Conservation (phyloP, 192 early-diverging fungal species). For the Irineochytrium annulatum region DNA sequence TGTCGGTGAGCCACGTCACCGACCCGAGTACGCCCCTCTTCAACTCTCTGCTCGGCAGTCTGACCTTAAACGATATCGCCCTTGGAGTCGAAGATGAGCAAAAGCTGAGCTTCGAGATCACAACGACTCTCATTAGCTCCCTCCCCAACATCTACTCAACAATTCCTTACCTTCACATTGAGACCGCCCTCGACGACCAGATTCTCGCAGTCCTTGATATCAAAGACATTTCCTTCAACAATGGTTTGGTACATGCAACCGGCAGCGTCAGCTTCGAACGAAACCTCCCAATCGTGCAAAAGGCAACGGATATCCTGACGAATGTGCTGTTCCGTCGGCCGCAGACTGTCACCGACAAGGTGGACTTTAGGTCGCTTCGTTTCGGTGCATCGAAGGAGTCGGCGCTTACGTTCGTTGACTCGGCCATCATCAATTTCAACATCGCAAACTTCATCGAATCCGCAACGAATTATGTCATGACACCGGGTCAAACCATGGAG, state of each 20-base stretch:
- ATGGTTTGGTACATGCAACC: conserved; percentile 2
- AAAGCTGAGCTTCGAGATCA: background rate
- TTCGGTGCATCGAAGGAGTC: conserved; percentile 11
- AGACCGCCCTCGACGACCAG: conserved; percentile 3
- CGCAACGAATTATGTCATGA: conserved; percentile 13
- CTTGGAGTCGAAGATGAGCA: background rate
- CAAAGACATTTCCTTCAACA: conserved; percentile 8
- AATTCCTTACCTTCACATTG: conserved; percentile 15
- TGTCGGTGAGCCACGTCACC: conserved; percentile 10
- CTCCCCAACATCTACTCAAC: conserved; percentile 10
- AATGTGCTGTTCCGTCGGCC: conserved; percentile 13
- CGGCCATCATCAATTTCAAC: conserved; percentile 5
- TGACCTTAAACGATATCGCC: conserved; percentile 13
- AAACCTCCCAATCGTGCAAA: conserved; percentile 6
- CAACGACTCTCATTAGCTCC: background rate
- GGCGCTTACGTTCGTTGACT: conserved; percentile 7
- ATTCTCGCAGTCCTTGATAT: conserved; percentile 2
- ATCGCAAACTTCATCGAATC: conserved; percentile 7
- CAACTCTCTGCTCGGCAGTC: conserved; percentile 4
- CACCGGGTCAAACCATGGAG: conserved; percentile 6
- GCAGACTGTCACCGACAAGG: conserved; percentile 1
- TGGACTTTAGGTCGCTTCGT: background rate
- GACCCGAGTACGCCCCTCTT: conserved; percentile 1
- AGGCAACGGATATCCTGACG: conserved; percentile 2
- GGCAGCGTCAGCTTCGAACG: background rate